phyloP scores from a whole-genome alignment of 148 eudicot genomes.

The Selenicereus undatus region DNA sequence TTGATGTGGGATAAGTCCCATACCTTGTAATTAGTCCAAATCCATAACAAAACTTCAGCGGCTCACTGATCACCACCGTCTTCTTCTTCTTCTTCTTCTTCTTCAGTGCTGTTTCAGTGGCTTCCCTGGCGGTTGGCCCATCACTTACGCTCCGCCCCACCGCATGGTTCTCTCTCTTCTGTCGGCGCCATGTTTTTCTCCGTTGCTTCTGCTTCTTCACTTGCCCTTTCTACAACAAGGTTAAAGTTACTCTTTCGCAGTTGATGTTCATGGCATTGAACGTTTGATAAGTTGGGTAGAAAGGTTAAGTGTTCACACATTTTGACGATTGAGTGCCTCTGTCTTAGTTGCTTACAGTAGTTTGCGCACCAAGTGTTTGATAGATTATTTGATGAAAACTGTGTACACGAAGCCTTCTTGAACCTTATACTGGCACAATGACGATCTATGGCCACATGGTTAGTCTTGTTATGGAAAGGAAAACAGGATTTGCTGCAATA shows the following conservation, averaged over 20 bases:
- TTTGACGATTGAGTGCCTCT: background rate
- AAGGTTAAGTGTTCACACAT: background rate
- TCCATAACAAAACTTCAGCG: no score
- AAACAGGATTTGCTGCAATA: no score
- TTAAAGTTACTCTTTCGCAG: conserved; percentile 47
- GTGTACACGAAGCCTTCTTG: no score
- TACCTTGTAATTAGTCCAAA: no score
- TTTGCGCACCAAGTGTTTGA: conserved; percentile 23
- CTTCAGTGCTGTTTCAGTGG: background rate
- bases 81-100: background rate
- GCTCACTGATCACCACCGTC: background rate
- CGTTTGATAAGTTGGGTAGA: background rate
- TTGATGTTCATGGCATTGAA: background rate
- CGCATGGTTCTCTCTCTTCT: conserved; percentile 15
- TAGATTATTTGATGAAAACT: background rate
- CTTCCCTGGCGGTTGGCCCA: no score
- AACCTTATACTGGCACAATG: no score
- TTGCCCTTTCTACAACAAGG: conserved; percentile 96
- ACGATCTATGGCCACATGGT: no score
- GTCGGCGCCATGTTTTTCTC: conserved; percentile 45
- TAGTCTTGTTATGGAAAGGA: no score
- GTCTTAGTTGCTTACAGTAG: background rate
- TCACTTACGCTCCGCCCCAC: background rate
- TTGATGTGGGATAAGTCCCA: no score
- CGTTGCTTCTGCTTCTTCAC: conserved; percentile 37